Evolutionary conservation across 208 protist genomes (phyloP), one percentile per base, ranked within the genome.

Genomic region (Leishmania martiniquensis): DNA sequence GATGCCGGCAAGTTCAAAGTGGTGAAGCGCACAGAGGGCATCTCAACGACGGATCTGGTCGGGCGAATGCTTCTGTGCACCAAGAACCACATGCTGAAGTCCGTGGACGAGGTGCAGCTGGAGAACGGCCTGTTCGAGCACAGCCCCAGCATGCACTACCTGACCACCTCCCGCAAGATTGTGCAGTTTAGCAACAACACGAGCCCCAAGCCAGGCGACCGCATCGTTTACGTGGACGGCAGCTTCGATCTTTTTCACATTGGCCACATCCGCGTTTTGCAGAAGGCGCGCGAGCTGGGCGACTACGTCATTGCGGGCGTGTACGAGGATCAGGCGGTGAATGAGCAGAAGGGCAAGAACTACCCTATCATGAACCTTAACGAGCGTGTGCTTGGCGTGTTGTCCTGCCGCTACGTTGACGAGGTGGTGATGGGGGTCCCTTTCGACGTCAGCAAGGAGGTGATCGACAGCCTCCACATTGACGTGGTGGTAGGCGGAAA

Each of bases 351-450:
- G 77, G 97, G 98, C 29, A 83, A 86, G 42, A 97, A 99, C 81
- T 99, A 96, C 81, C 99, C 99, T 32, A 99, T 99, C 80, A 99
- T 99, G 98, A 99, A 98, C 83, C 81, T 99, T 25, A 98, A 99
- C 57, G 99, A 99, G 88, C 93, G 99, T 72, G 93, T 98, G 25
- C 88, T 99, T 0, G 91, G 92, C 73, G 97, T 99, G 54, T 87
- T 99, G 4, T 96, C 98, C 9, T 99, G 98, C 85, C 84, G 92
- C 52, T 98, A 99, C 81, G 99, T 99, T 0, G 99, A 99, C 83
- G 98, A 99, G 82, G 98, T 99, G 9, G 87, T 99, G 37, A 98
- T 99, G 83, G 98, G 98, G n/a, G 98, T 99, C 45, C 99, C 99
- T 1, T 94, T 94, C 55, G 77, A 87, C 22, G 86, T 99, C 4